Evolutionary conservation across 225 moss, liverwort and hornwort genomes (phyloP).

Genomic region (Pleurozium schreberi): DNA sequence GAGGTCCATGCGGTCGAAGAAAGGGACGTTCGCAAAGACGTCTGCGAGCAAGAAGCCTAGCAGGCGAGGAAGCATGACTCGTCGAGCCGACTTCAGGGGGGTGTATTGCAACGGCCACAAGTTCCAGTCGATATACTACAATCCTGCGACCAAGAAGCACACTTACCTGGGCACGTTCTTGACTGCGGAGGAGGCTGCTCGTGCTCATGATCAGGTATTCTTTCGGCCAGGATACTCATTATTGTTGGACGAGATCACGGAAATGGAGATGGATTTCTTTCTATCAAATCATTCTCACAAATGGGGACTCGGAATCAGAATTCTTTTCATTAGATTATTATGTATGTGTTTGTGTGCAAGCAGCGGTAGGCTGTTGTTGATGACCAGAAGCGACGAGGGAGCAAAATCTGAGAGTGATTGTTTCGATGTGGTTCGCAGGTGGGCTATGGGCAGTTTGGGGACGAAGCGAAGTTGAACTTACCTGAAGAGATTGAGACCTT

Average conservation of each 20-base stretch:
- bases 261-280: neutral
- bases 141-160: constrained; percentile 70
- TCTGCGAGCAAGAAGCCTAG: constrained; percentile 13
- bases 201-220: constrained; percentile 43
- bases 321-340: neutral
- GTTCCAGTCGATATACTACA: constrained; percentile 79
- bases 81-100: constrained; percentile 69
- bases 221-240: neutral
- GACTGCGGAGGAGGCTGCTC: constrained; percentile 77
- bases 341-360: neutral
- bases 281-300: neutral
- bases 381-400: neutral
- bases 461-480: constrained; percentile 55
- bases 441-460: constrained; percentile 65
- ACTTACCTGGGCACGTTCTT: constrained; percentile 69
- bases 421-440: constrained; percentile 14
- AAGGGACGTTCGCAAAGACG: constrained; percentile 10
- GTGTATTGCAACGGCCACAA: constrained; percentile 85
- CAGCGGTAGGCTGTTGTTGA: neutral
- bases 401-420: neutral
- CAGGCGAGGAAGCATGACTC: constrained; percentile 28
- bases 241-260: neutral
- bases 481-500: constrained; percentile 26
- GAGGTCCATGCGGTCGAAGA: constrained; percentile 32
- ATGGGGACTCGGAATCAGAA: neutral